Conservation (phyloP, 1,284 basidiomycete genomes). For the Moesziomyces sp. region DNA sequence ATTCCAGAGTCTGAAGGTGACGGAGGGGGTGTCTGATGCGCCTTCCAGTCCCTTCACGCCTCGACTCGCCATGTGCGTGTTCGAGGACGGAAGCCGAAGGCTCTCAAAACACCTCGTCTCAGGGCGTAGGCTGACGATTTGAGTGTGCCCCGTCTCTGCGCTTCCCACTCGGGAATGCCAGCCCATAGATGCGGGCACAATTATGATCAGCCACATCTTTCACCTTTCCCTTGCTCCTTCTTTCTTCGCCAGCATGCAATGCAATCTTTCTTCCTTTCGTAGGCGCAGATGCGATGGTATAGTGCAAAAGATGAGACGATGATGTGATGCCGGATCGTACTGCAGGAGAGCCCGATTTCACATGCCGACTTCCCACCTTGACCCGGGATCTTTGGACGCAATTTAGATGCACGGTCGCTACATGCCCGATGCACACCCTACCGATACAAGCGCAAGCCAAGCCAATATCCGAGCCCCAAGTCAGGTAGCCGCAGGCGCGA, state of each 20-base stretch:
- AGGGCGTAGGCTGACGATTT: slow-evolving; percentile 44
- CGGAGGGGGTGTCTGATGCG: slow-evolving; percentile 21
- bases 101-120: slow-evolving; percentile 28
- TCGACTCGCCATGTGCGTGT: slow-evolving; percentile 1
- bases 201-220: slow-evolving; percentile 49
- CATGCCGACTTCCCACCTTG: too few species aligned
- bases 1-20: slow-evolving; percentile 45
- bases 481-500: too few species aligned
- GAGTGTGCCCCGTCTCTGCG: slow-evolving; percentile 51
- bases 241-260: not conserved
- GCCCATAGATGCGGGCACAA: slow-evolving; percentile 47
- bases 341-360: too few species aligned
- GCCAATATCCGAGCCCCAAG: too few species aligned
- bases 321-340: too few species aligned
- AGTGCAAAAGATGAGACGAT: too few species aligned
- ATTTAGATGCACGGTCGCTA: too few species aligned
- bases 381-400: too few species aligned
- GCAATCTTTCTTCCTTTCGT: too few species aligned
- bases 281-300: too few species aligned
- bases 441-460: too few species aligned
- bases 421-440: too few species aligned
- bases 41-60: slow-evolving; percentile 50
- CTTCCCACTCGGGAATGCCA: slow-evolving; percentile 4
- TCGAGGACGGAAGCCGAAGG: slow-evolving; percentile 34
- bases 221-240: not conserved